phyloP scores from a whole-genome alignment of 768 basidiomycete genomes.

The Mycena indigotica region DNA sequence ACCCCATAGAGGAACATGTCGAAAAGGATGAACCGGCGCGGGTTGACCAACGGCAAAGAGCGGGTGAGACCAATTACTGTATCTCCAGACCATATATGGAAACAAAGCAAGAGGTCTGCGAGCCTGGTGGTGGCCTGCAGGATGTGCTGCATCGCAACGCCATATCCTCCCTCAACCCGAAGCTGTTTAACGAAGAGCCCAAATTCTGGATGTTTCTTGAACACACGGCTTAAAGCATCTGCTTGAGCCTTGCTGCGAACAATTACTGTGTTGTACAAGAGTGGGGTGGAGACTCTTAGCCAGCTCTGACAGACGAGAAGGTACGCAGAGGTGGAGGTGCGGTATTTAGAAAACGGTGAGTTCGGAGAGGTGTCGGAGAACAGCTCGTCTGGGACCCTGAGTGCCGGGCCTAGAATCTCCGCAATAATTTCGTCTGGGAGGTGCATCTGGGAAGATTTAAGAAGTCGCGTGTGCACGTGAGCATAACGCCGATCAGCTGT shows the following conservation, averaged over 20 bases:
- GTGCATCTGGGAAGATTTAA: background rate
- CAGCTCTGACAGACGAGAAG: conserved; percentile 1
- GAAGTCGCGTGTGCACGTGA: no score
- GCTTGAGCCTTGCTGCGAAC: conserved; percentile 12
- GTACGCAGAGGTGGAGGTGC: conserved; percentile 1
- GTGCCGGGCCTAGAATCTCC: conserved; percentile 15
- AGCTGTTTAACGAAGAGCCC: conserved; percentile 10
- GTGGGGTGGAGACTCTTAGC: conserved; percentile 14
- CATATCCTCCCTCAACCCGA: conserved; percentile 17
- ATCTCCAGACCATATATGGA: conserved; percentile 15
- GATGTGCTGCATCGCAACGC: conserved; percentile 9
- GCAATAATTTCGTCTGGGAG: conserved; percentile 18
- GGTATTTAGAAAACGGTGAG: conserved; percentile 2
- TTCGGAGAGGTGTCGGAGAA: conserved; percentile 3
- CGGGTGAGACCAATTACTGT: conserved; percentile 13
- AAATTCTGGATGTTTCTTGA: conserved; percentile 4
- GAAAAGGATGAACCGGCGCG: conserved; percentile 13
- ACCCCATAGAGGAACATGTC: background rate
- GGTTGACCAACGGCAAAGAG: conserved; percentile 15
- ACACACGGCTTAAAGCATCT: background rate
- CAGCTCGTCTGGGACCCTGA: conserved; percentile 10
- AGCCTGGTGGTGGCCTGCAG: conserved; percentile 1
- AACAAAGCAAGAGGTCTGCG: conserved; percentile 6
- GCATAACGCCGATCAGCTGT: background rate
- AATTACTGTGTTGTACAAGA: conserved; percentile 11